A percentile compares a stretch with the other conserved stretches of the same genome.
phyloP scores from a whole-genome alignment of 192 early-diverging fungal genomes.

The Thamnidium elegans region DNA sequence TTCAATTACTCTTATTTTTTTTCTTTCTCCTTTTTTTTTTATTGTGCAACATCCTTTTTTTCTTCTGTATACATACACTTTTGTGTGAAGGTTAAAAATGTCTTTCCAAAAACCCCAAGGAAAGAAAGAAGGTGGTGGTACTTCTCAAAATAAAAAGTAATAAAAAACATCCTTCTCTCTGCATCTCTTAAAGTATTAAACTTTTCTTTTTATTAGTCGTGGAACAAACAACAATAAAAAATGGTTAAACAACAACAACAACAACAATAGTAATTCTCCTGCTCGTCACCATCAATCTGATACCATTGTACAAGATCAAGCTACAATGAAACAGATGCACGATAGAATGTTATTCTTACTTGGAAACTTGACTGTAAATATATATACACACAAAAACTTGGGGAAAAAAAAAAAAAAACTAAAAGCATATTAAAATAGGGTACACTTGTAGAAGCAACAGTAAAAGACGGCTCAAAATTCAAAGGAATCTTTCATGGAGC shows the following conservation, averaged over 20 bases:
- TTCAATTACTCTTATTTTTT: too few relatives aligned
- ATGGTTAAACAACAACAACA: slow-evolving; percentile 12
- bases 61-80: too few relatives aligned
- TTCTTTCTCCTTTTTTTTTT: not conserved
- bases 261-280: slow-evolving; percentile 6
- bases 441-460: slow-evolving; percentile 54
- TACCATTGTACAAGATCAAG: slow-evolving; percentile 9
- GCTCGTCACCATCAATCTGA: not conserved
- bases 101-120: slow-evolving; percentile 11
- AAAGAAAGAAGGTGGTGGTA: slow-evolving; percentile 8
- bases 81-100: not conserved
- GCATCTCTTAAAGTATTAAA: not conserved
- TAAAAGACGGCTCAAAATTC: slow-evolving; percentile 56
- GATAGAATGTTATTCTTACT: slow-evolving; percentile 65
- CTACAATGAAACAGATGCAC: slow-evolving; percentile 48
- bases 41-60: not conserved
- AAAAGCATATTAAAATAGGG: slow-evolving; percentile 49
- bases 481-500: slow-evolving; percentile 71
- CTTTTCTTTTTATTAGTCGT: not conserved
- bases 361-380: slow-evolving; percentile 63
- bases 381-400: not conserved
- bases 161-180: not conserved
- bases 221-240: slow-evolving; percentile 14
- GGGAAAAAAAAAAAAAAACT: not conserved
- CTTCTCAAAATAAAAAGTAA: not conserved